Conservation (phyloP, 116 monocot species). For the Iris pallida region DNA sequence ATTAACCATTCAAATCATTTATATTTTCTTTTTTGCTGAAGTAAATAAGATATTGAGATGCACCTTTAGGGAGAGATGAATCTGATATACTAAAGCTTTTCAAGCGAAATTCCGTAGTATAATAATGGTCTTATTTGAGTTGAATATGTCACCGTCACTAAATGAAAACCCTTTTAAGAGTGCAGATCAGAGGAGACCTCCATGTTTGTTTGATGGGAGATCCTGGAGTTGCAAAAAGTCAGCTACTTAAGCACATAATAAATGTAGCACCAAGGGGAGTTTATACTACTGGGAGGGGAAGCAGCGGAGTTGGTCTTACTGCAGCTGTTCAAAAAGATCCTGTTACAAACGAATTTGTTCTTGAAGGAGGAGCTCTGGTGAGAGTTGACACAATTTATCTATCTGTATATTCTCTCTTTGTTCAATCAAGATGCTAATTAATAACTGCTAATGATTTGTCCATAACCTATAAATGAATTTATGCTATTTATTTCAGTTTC, state of each 20-base stretch:
- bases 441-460: not conserved
- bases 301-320: slow-evolving; percentile 92
- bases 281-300: slow-evolving; percentile 82
- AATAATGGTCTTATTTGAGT: not conserved
- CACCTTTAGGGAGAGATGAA: no score
- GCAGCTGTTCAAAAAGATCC: slow-evolving; percentile 95
- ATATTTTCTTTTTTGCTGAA: not conserved
- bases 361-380: slow-evolving; percentile 97
- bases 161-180: not conserved
- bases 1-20: no score
- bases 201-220: slow-evolving; percentile 95
- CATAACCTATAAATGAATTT: not conserved
- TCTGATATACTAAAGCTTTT: not conserved
- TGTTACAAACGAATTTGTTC: slow-evolving; percentile 87
- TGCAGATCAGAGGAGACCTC: slow-evolving; percentile 90
- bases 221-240: slow-evolving; percentile 96
- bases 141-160: not conserved
- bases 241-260: slow-evolving; percentile 87
- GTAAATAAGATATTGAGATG: not conserved
- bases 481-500: no score
- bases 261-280: slow-evolving; percentile 94
- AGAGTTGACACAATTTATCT: not conserved
- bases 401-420: not conserved
- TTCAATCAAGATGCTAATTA: not conserved
- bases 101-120: not conserved